Base-by-base conservation (phyloP, 257 asterid genomes). In the Cynanchum wilfordii region DNA sequence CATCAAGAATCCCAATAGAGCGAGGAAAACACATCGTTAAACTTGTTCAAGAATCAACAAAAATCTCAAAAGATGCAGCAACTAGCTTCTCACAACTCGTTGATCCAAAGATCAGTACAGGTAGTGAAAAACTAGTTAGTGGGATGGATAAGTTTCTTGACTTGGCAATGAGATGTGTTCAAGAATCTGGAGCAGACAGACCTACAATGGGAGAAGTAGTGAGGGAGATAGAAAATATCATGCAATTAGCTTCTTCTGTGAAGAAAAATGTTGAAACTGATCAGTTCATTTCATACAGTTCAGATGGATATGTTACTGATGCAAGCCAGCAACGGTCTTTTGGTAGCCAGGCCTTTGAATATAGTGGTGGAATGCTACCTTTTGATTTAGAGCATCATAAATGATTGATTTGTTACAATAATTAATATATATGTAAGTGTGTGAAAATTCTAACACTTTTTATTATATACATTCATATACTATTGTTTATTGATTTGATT, bases 181-280 rank as follows among this genome's bases (percentile, higher is more conserved):
- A 77, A 70, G 97, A 92, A 66, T 77, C 87, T 1, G 87, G 88
- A 1, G n/a, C 71, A 0, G 92, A 88, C 42, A 80, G 97, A 81
- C 98, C 98, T 27, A 65, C 88, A 29, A 92, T 90, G 97, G 90
- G 96, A 0, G 97, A 85, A 80, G 91, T 86, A 4, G 97, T 85
- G 73, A 87, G 90, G 57, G 88, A 90, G 77, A 87, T 92, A 1
- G 98, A 92, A 84, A 87, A 80, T 57, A 84, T 92, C 36, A 79
- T 87, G 57, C 88, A 84, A 76, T 50, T 84, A 81, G 82, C 86
- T 13, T 68, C 66, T 38, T 68, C 66, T 38, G 27, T 64, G 74
- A 76, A 80, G 22, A 77, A 76, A 60, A 76, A 66, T 50, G 55
- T 25, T 0, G 83, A 80, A 51, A 70, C 72, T 15, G 72, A 42